Base-by-base conservation (phyloP, 108 stramenopile species). In the Fistulifera pelliculosa region DNA sequence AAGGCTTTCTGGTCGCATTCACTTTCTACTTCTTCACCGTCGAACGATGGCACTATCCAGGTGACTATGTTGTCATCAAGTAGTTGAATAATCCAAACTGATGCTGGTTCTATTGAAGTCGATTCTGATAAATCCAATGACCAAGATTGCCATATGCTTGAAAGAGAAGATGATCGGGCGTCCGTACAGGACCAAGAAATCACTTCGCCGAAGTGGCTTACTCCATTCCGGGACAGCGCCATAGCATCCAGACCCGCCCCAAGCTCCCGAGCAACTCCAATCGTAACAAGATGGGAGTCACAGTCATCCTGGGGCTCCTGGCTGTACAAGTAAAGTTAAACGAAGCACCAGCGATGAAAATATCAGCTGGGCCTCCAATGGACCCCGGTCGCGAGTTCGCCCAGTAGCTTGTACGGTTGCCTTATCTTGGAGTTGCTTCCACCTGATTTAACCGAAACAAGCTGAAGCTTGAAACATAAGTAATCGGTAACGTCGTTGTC, bases 81-180 rank as follows among this genome's bases (percentile, higher is more conserved):
- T 8, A 66, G 61, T 38, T 73, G 55, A 25, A 73, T 53, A 12
- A 50, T 61, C 71, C 71, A 73, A 1, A 59, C 61, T 31, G 62
- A 66, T 14, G 42, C 31, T 8, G 31, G 31, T 8, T 8, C 8
- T 35, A 8, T 6, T 8, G 31, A 6, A 6, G 31, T 8, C 8
- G 31, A 3, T 35, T 3, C 31, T 35, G 31, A 6, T 35, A 8
- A 35, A 35, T 6, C 3, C 8, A 35, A 6, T 3, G 31, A 35
- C 31, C 31, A 35, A 35, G 31, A 35, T 8, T 35, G 31, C 3
- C 6, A 35, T 35, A 35, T 35, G 31, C 31, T 35, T 3, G 31
- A 35, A 6, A 35, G 6, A 6, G 31, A 35, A 3, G 31, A 35
- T 35, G 31, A 35, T 8, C 31, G 3, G 8, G 49, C 23, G 23